Evolutionary conservation across 1,139 yeast species (phyloP).

Genomic region (Suhomyces bolitotheri): DNA sequence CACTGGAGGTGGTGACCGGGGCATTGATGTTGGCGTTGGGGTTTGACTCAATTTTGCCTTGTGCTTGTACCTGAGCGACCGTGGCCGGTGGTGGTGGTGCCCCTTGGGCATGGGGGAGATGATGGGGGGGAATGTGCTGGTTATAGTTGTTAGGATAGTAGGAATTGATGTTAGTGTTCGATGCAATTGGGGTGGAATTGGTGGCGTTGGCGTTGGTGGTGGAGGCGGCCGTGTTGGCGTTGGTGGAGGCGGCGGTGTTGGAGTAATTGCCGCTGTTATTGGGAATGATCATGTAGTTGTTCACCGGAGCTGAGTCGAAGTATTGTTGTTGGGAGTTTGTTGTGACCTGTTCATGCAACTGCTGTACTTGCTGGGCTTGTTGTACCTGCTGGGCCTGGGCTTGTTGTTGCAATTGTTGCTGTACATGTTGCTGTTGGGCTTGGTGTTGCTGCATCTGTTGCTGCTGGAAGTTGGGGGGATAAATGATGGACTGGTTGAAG

Average conservation of each 20-base stretch:
- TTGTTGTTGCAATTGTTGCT: conserved; percentile 9
- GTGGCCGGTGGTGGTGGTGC: conserved; percentile 6
- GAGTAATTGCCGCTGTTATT: conserved; percentile 9
- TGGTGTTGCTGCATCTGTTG: conserved; percentile 11
- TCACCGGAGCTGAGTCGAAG: conserved; percentile 20
- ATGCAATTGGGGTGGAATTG: conserved; percentile 9
- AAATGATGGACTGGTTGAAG: conserved; percentile 20
- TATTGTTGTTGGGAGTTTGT: conserved; percentile 10
- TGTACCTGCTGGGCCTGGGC: conserved; percentile 11
- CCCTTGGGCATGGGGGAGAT: conserved; percentile 8
- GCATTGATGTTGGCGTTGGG: no score
- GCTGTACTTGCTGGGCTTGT: conserved; percentile 10
- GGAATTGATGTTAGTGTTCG: conserved; percentile 9
- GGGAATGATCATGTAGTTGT: conserved; percentile 22
- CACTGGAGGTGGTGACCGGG: no score
- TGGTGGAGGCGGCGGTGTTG: neutral
- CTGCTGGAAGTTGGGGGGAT: conserved; percentile 18
- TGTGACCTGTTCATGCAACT: conserved; percentile 8
- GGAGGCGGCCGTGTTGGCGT: conserved; percentile 5
- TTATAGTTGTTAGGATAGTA: conserved; percentile 11
- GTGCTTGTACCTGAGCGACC: conserved; percentile 2
- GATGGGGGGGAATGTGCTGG: conserved; percentile 9
- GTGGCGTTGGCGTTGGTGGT: conserved; percentile 7
- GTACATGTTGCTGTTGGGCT: conserved; percentile 7
- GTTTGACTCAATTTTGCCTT: conserved; percentile 1